These are phyloP conservation scores for Didymella keratinophila DNA, from an alignment of 2,329 filamentous ascomycete species.

Conservation along the genomic window DNA sequence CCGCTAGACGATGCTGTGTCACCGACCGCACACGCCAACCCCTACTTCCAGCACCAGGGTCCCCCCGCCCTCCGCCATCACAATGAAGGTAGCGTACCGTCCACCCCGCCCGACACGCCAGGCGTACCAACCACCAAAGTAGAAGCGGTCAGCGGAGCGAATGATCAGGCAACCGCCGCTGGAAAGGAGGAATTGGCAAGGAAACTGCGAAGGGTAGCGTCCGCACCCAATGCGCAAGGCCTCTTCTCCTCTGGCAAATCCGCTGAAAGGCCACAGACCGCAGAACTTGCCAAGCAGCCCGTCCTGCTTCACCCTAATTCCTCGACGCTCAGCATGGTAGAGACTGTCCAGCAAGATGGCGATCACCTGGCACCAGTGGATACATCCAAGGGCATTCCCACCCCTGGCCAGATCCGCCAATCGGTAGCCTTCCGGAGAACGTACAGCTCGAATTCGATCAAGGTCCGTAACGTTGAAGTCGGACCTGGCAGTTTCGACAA, in stretches of 20 bases:
- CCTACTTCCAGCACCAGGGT: constrained; percentile 96
- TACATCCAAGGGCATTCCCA: constrained; percentile 64
- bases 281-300: constrained; percentile 85
- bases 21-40: constrained; percentile 92
- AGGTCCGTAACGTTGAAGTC: constrained; percentile 96
- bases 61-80: constrained; percentile 92
- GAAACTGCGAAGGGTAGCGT: constrained; percentile 91
- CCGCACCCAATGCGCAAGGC: constrained; percentile 95
- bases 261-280: constrained; percentile 76
- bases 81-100: constrained; percentile 91
- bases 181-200: constrained; percentile 94
- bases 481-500: constrained; percentile 97
- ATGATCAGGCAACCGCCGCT: constrained; percentile 72
- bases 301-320: constrained; percentile 65
- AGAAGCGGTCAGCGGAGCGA: constrained; percentile 69
- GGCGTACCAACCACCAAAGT: constrained; percentile 68
- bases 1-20: constrained; percentile 87
- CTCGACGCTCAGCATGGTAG: constrained; percentile 63
- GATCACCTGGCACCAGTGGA: constrained; percentile 44
- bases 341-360: constrained; percentile 48
- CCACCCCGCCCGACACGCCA: constrained; percentile 90
- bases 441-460: constrained; percentile 99
- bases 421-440: constrained; percentile 85
- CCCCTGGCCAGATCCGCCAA: constrained; percentile 70
- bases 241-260: constrained; percentile 68